A percentile compares a stretch with the other conserved stretches of the same genome.
Conservation (phyloP, 2,329 filamentous ascomycete species). For the Pestalotiopsis sp. region DNA sequence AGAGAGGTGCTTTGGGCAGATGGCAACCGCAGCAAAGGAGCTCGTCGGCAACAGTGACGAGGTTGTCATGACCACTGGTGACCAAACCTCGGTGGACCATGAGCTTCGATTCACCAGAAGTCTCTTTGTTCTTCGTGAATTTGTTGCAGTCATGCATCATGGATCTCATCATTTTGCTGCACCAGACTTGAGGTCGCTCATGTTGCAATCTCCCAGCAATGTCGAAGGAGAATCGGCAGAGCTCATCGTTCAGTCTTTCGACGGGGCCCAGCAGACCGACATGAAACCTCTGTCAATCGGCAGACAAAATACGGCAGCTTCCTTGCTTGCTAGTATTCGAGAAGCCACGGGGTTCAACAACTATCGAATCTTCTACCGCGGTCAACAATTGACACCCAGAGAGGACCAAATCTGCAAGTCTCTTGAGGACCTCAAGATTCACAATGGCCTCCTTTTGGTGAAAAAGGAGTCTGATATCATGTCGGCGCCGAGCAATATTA, state of each 20-base stretch:
- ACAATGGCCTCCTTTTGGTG: slow-evolving; percentile 68
- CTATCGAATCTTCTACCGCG: slow-evolving; percentile 73
- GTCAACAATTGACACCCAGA: slow-evolving; percentile 65
- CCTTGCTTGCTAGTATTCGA: slow-evolving; percentile 68
- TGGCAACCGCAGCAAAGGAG: slow-evolving; percentile 64
- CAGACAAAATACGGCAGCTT: slow-evolving; percentile 69
- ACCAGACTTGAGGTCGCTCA: slow-evolving; percentile 58
- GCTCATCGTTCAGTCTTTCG: slow-evolving; percentile 76
- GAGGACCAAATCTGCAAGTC: slow-evolving; percentile 63
- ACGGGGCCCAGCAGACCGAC: slow-evolving; percentile 60
- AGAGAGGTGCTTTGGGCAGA: slow-evolving; percentile 71
- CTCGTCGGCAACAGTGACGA: slow-evolving; percentile 56
- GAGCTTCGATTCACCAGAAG: slow-evolving; percentile 71
- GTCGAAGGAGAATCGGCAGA: slow-evolving; percentile 66
- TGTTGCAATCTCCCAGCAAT: slow-evolving; percentile 53
- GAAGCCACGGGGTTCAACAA: slow-evolving; percentile 76
- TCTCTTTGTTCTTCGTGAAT: slow-evolving; percentile 67
- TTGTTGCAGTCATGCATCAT: slow-evolving; percentile 66
- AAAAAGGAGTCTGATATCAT: slow-evolving; percentile 57
- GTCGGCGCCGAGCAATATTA: slow-evolving; percentile 45
- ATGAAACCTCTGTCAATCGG: slow-evolving; percentile 69
- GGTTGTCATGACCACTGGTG: slow-evolving; percentile 54
- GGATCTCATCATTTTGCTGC: slow-evolving; percentile 59
- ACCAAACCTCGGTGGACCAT: slow-evolving; percentile 50
- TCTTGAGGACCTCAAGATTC: slow-evolving; percentile 69